Percentiles rank a stretch among this genome's conserved stretches.
Evolutionary conservation across 805 yeast species (phyloP).

Genomic region (Debaryomyces hansenii): DNA sequence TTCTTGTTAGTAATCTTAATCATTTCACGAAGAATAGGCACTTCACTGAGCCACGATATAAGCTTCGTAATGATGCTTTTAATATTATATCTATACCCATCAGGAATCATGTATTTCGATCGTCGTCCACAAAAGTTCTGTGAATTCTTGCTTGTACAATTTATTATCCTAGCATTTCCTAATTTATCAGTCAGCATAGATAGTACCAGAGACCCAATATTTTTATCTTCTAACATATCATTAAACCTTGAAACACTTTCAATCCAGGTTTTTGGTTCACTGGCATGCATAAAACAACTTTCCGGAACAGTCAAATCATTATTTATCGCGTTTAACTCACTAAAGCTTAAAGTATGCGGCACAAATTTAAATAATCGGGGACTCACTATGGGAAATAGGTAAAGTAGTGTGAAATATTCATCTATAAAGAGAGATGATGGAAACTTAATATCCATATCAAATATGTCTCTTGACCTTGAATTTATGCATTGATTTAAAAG

Average conservation of each 20-base stretch:
- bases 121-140: neutral
- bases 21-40: neutral
- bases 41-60: slow-evolving; percentile 2
- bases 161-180: neutral
- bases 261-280: neutral
- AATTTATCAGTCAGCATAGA: neutral
- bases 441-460: slow-evolving; percentile 20
- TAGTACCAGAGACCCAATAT: slow-evolving; percentile 5
- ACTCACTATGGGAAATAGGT: slow-evolving; percentile 32
- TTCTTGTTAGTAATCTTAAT: slow-evolving; percentile 12
- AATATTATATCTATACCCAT: slow-evolving; percentile 5
- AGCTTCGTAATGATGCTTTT: slow-evolving; percentile 14
- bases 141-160: neutral
- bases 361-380: slow-evolving; percentile 20
- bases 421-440: slow-evolving; percentile 19
- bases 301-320: slow-evolving; percentile 2
- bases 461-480: slow-evolving; percentile 15
- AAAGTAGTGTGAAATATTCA: slow-evolving; percentile 29
- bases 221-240: neutral
- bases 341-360: slow-evolving; percentile 26
- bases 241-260: slow-evolving; percentile 4
- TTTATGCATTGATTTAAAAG: slow-evolving; percentile 13
- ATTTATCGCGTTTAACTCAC: slow-evolving; percentile 11
- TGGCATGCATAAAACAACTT: neutral
- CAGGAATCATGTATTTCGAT: slow-evolving; percentile 1